A percentile compares a stretch with the other conserved stretches of the same genome.
These are phyloP conservation scores for barley (Hordeum vulgare) DNA, from an alignment of 176 grass and related monocot genomes.

Conservation along the genomic window MorexV3_pseudomolecules_assembly NC_058519.1:16871509-16872008, in stretches of 20 bases:
- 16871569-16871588: not conserved
- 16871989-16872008: not conserved
- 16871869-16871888: not conserved
- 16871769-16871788: not conserved
- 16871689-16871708: not conserved
- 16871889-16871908: not conserved
- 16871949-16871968: too few relatives aligned
- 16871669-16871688: not conserved
- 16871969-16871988: too few relatives aligned
- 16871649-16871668: not conserved
- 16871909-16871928: not conserved
- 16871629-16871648: slow-evolving; percentile 22
- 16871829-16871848: not conserved
- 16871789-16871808: not conserved
- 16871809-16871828: not conserved
- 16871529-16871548: slow-evolving; percentile 22
- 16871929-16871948: not conserved
- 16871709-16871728: not conserved
- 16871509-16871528: slow-evolving; percentile 39
- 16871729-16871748: not conserved
- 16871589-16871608: slow-evolving; percentile 3
- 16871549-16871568: not conserved
- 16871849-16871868: not conserved
- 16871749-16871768: not conserved
- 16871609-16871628: slow-evolving; percentile 7